Conservation (phyloP, 768 basidiomycete genomes). For the Xerocomus spinulosus region DNA sequence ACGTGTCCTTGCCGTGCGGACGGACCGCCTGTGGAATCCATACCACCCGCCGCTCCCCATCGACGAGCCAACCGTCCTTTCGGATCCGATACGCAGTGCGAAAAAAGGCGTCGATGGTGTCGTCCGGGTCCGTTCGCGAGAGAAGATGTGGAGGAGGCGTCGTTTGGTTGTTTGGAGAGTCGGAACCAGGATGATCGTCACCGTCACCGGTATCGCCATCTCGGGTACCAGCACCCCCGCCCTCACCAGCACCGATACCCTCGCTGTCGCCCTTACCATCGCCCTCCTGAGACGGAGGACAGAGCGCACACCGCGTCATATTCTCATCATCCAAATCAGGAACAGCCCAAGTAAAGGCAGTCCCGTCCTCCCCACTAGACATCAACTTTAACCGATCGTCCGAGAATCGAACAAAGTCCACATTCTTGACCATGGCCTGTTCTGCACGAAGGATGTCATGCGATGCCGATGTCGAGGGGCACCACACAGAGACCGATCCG, state of each 20-base stretch:
- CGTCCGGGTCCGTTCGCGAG: slow-evolving; percentile 6
- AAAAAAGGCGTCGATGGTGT: slow-evolving; percentile 1
- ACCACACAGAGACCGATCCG: slow-evolving; percentile 10
- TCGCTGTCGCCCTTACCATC: not conserved
- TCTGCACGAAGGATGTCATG: slow-evolving; percentile 6
- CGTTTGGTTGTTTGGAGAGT: no score
- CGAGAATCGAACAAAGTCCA: slow-evolving; percentile 7
- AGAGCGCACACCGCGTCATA: not conserved
- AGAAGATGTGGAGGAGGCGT: not conserved
- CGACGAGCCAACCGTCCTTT: slow-evolving; percentile 17
- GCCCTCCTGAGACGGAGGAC: not conserved
- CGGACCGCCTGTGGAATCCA: not conserved
- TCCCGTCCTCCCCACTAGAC: slow-evolving; percentile 10
- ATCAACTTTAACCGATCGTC: slow-evolving; percentile 4
- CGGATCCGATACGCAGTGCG: slow-evolving; percentile 10
- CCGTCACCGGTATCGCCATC: no score
- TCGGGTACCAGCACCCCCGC: no score
- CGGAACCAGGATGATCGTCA: no score
- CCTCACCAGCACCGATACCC: no score
- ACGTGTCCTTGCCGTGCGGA: not conserved
- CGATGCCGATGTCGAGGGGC: slow-evolving; percentile 8
- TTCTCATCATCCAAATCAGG: not conserved
- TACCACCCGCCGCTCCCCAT: slow-evolving; percentile 7
- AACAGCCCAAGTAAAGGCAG: slow-evolving; percentile 6
- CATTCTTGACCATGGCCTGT: slow-evolving; percentile 2